Evolutionary conservation across 306 rosid genomes (phyloP), one percentile per base, ranked within the genome.

Genomic region (Quercus agrifolia): DNA sequence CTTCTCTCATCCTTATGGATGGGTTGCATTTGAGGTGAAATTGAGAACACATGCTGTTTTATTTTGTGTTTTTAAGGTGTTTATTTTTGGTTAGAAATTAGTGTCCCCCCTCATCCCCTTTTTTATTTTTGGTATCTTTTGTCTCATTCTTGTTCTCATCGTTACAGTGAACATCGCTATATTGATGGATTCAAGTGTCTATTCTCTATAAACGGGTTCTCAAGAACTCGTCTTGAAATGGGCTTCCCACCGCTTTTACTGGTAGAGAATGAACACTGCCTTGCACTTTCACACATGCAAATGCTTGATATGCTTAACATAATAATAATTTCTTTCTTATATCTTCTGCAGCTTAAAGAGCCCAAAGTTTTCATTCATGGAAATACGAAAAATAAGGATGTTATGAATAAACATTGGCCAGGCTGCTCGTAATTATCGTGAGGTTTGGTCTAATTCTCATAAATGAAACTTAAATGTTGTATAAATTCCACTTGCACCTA

Each of bases 341-440:
- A 12, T 75, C 69, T 38, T 25, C 38, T 74, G 78, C 92, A 94
- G 97, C 88, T 92, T 72, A 87, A 79, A 75, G 93, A 85, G 74
- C 93, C 92, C 73, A 92, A 88, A 88, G 93, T 92, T 9, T 90
- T 79, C 74, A 86, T 90, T 57, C 97, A 91, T 74, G 97, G 97
- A 80, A 88, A 78, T 81, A 67, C 75, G 18, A 57, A 64, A 74
- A 84, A 86, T 76, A 73, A 75, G 62, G 86, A 80, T 56, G 76
- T 90, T 51, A 5, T 89, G 80, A 30, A 69, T 74, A 71, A 77
- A 86, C 70, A 46, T 66, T 91, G 97, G 97, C 97, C 89, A 23
- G 97, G 97, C 63, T 94, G 95, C 89, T 77, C 69, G 25, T 83
- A 82, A 82, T 62, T 46, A 66, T 35, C 31, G 0, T 33, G 27